These are phyloP conservation scores for Neonectria sp. DNA, from an alignment of 2,329 filamentous ascomycete genomes.

Conservation along the genomic window DNA sequence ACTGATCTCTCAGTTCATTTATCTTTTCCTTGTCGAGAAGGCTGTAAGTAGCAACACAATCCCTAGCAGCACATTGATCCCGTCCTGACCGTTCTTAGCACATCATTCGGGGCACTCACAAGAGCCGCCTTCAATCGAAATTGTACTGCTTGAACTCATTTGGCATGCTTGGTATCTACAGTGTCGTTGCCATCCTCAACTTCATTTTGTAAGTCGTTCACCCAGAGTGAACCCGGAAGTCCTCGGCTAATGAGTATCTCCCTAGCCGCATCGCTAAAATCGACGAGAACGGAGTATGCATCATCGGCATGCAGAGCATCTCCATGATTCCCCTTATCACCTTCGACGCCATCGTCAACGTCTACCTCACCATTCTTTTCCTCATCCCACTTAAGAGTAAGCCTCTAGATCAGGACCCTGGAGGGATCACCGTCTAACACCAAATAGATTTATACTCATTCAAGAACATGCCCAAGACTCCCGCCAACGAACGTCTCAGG, in stretches of 20 bases:
- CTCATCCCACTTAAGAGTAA: slow-evolving; percentile 71
- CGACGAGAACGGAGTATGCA: slow-evolving; percentile 67
- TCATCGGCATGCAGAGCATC: slow-evolving; percentile 72
- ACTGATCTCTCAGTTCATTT: slow-evolving; percentile 63
- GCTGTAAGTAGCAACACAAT: slow-evolving; percentile 60
- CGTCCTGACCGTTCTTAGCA: slow-evolving; percentile 55
- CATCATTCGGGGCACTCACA: slow-evolving; percentile 69
- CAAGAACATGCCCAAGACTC: slow-evolving; percentile 60
- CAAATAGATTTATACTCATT: slow-evolving; percentile 68
- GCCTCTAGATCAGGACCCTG: slow-evolving; percentile 27
- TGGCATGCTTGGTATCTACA: slow-evolving; percentile 66
- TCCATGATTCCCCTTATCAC: slow-evolving; percentile 74
- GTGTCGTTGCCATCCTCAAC: slow-evolving; percentile 68
- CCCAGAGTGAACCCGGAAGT: background rate
- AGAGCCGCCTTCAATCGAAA: slow-evolving; percentile 67
- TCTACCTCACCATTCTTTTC: slow-evolving; percentile 76
- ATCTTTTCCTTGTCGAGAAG: slow-evolving; percentile 76
- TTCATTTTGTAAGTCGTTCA: slow-evolving; percentile 70
- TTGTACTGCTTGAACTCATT: slow-evolving; percentile 74
- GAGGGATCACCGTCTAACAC: slow-evolving; percentile 1
- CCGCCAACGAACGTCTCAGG: slow-evolving; percentile 61
- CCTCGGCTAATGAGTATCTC: slow-evolving; percentile 11
- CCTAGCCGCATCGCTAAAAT: slow-evolving; percentile 70
- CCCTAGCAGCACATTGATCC: too few species aligned
- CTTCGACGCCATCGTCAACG: slow-evolving; percentile 73